Evolutionary conservation across 106 monocot genomes (phyloP).

Genomic region (Dendrobium officinale): DNA sequence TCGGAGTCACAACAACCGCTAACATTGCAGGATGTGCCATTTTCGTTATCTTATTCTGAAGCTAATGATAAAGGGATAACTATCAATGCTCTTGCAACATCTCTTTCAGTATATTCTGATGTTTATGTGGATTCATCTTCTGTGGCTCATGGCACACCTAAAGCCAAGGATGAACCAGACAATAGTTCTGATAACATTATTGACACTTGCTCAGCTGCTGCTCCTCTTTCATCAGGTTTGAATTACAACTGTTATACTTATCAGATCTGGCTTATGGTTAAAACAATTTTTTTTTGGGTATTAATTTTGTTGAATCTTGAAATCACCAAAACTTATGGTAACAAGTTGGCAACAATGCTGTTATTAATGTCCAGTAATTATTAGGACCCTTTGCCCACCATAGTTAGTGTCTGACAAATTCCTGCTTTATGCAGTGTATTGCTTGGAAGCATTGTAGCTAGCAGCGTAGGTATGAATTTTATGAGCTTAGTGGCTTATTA

Average conservation of each 20-base stretch:
- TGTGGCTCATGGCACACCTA: background rate
- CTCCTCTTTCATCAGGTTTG: background rate
- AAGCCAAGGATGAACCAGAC: conserved; percentile 1
- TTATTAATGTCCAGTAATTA: background rate
- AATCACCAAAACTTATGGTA: background rate
- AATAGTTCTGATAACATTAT: background rate
- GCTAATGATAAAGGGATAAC: background rate
- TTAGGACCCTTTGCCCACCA: background rate
- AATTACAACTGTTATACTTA: background rate
- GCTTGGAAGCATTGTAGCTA: background rate
- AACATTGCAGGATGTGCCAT: conserved; percentile 3
- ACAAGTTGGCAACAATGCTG: background rate
- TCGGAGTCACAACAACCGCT: background rate
- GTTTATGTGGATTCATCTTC: background rate
- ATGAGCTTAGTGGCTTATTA: background rate
- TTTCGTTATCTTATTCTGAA: background rate
- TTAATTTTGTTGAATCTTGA: background rate
- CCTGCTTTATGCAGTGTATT: background rate
- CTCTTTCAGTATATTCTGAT: conserved; percentile 2
- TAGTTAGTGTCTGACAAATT: too few relatives aligned
- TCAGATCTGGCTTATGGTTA: background rate
- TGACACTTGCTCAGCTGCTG: background rate
- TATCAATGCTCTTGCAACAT: background rate
- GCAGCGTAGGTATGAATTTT: background rate
- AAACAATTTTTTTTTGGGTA: background rate